Evolutionary conservation across 2,329 filamentous ascomycete species (phyloP), one percentile per base, ranked within the genome.

Genomic region (Raffaelea arxii): DNA sequence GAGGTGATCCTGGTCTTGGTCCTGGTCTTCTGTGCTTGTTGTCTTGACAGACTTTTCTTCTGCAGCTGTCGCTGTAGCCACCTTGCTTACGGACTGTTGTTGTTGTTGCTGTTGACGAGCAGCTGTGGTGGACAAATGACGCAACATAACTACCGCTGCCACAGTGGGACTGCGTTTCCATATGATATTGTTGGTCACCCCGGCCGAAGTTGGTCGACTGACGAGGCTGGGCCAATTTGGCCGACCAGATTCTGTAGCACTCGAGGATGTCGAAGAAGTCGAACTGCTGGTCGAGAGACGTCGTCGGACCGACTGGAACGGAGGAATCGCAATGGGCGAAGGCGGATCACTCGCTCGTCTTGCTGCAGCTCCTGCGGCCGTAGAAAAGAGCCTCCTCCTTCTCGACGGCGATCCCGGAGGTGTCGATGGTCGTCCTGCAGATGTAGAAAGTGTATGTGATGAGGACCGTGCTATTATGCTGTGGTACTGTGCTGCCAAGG

Each of bases 1-100:
- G 14, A 58, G 49, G 40, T 57, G 53, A 39, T 55, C 45, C 49
- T 69, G 6, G 18, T 27, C 57, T 41, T 63, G 58, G 11, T 58
- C 55, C 47, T 62, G 6, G 18, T 19, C 12, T 12, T 4, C 10
- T 9, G 25, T 25, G 5, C 18, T 19, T n/a, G 14, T 22, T 3
- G 25, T 23, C 36, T 35, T 38, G 25, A 22, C 21, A n/a, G n/a
- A n/a, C n/a, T n/a, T n/a, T n/a, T n/a, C n/a, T n/a, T n/a, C n/a
- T n/a, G n/a, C n/a, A 4, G 43, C 32, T 7, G 39, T n/a, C 7
- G 39, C 18, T 14, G 39, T 7, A 24, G 36, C n/a, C 19, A 14
- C 16, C 25, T 30, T 16, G 27, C 35, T 12, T 21, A 39, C 18
- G 16, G 12, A 4, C 22, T 21, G 11, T 4, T 22, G 39, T 38